Evolutionary conservation across 2,329 filamentous ascomycete genomes (phyloP).

Genomic region (Ustulina deusta): DNA sequence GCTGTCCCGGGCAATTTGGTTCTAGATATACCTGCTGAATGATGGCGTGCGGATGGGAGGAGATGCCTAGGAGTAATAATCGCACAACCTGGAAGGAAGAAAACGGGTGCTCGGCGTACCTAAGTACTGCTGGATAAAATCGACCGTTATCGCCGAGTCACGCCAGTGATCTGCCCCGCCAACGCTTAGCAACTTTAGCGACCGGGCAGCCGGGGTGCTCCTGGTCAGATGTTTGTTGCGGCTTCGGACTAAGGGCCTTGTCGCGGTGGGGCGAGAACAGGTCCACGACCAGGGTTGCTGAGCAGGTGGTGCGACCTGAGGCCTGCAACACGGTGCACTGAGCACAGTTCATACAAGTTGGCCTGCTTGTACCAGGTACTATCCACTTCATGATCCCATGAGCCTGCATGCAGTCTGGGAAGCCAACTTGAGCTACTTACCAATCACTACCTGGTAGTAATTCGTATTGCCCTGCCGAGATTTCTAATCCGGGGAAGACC

Average conservation of each 20-base stretch:
- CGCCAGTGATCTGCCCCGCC: conserved; percentile 24
- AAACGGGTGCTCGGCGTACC: conserved; percentile 33
- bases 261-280: conserved; percentile 28
- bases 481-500: neutral
- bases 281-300: neutral
- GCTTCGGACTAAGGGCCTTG: conserved; percentile 38
- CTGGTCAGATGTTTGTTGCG: conserved; percentile 34
- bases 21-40: conserved; percentile 16
- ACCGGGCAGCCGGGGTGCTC: conserved; percentile 24
- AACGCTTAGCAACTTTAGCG: conserved; percentile 18
- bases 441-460: neutral
- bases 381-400: no score
- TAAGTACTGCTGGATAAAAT: conserved; percentile 29
- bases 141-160: conserved; percentile 38
- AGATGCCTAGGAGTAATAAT: neutral
- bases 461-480: neutral
- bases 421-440: no score
- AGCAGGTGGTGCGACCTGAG: conserved; percentile 6
- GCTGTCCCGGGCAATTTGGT: conserved; percentile 6
- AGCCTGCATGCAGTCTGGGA: no score
- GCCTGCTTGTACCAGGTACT: conserved; percentile 25
- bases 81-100: conserved; percentile 21
- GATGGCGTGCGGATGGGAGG: conserved; percentile 10
- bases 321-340: conserved; percentile 30
- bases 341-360: conserved; percentile 15